phyloP scores from a whole-genome alignment of 495 filamentous ascomycete genomes.

The Lasiosphaeria ovina region DNA sequence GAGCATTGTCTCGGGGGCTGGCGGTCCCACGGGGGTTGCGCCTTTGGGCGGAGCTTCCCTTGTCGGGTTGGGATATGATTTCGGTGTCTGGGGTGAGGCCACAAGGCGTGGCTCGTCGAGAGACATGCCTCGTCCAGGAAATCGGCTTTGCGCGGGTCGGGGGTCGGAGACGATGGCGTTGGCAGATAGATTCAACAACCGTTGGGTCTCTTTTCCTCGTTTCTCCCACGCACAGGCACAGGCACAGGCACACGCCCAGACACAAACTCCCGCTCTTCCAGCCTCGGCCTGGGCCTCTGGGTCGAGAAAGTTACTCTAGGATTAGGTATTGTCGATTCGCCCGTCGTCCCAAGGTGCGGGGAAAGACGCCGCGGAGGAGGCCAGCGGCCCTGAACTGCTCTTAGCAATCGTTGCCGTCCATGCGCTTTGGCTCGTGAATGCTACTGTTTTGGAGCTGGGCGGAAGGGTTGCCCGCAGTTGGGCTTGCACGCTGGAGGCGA shows the following conservation, averaged over 20 bases:
- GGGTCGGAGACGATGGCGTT: conserved; percentile 12
- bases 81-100: conserved; percentile 14
- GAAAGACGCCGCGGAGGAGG: conserved; percentile 48
- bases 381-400: conserved; percentile 42
- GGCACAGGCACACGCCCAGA: not conserved
- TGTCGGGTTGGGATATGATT: conserved; percentile 18
- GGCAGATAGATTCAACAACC: conserved; percentile 19
- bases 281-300: conserved; percentile 12
- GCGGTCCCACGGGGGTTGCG: conserved; percentile 1
- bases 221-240: too few relatives aligned
- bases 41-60: conserved; percentile 11
- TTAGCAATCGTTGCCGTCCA: conserved; percentile 49
- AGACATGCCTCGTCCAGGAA: conserved; percentile 40
- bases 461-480: not conserved
- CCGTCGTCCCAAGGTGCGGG: conserved; percentile 49
- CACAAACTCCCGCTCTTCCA: not conserved
- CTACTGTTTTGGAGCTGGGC: not conserved
- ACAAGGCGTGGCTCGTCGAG: conserved; percentile 40
- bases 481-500: not conserved
- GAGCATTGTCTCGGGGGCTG: conserved; percentile 27
- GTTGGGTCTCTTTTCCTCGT: conserved; percentile 6
- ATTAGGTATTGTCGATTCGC: not conserved
- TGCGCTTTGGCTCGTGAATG: conserved; percentile 27
- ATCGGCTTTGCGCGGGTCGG: not conserved
- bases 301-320: conserved; percentile 15